Evolutionary conservation across 768 basidiomycete species (phyloP).

Genomic region (Kwoniella botswanensis): DNA sequence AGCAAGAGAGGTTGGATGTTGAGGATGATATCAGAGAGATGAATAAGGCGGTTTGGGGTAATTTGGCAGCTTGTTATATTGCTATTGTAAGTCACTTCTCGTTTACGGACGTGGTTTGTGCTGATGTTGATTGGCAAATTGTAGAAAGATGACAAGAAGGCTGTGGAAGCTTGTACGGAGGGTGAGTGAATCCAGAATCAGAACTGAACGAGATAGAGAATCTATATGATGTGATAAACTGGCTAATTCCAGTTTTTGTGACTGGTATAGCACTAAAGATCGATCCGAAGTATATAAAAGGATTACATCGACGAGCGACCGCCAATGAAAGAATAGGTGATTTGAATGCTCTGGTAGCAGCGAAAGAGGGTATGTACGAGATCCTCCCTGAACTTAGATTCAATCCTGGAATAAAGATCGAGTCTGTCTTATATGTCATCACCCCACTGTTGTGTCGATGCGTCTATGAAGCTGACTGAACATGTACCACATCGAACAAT

Average conservation of each 20-base stretch:
- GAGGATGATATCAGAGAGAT: conserved; percentile 65
- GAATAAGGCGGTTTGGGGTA: conserved; percentile 78
- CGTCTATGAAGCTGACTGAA: conserved; percentile 66
- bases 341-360: conserved; percentile 81
- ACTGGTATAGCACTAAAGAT: conserved; percentile 72
- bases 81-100: conserved; percentile 68
- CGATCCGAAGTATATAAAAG: conserved; percentile 84
- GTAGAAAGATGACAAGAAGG: conserved; percentile 78
- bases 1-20: conserved; percentile 54
- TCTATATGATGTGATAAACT: too few species aligned
- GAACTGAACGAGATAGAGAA: too few species aligned
- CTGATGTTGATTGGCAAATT: not conserved
- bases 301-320: conserved; percentile 81
- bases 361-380: conserved; percentile 75
- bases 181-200: conserved; percentile 60
- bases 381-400: conserved; percentile 61
- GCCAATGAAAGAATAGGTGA: conserved; percentile 79
- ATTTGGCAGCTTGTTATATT: conserved; percentile 82
- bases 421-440: not conserved
- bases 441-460: too few species aligned
- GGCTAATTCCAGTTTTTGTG: conserved; percentile 1
- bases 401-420: too few species aligned
- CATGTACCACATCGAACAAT: conserved; percentile 64
- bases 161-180: conserved; percentile 78
- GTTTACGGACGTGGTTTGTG: conserved; percentile 1